Evolutionary conservation across 768 basidiomycete species (phyloP), one percentile per base, ranked within the genome.

Genomic region (Leccinum longicurvipes): DNA sequence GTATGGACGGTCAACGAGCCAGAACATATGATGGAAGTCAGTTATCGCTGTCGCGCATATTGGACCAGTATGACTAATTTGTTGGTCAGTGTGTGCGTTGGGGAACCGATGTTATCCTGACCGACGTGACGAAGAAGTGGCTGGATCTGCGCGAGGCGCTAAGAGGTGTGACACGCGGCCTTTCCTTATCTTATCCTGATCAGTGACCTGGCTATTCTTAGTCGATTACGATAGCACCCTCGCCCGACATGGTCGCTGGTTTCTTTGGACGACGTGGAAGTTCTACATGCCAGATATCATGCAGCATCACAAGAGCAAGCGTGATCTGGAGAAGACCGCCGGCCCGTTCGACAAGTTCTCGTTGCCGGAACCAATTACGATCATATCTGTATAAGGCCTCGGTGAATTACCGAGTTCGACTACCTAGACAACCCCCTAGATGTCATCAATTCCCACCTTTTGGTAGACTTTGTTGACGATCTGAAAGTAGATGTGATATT

Each of bases 1-100:
- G 92, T 93, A 3, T 98, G 95, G 97, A 99, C 97, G 0, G 96
- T 98, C 25, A 99, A 99, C 66, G 80, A 86, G 46, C 85, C 85
- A 10, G 84, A 83, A 52, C 85, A 93, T 66, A 93, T 93, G 91
- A 89, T 91, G 81, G 91, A 93, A 83, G 90, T 86, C 27, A 42
- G 82, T 71, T 6, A 28, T 50, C 49, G 25, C 25, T 29, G 23
- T 45, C 23, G 53, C 21, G 9, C 49, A 8, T 12, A 24, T 34
- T 27, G 17, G 29, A 51, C 25, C 11, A 28, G 21, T 23, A 2
- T 53, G 31, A 34, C 24, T 57, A 56, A 51, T 49, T 44, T 56
- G 31, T 15, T 42, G 51, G 31, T 53, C 39, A 47, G 88, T 88
- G 86, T 42, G 87, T 85, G 23, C 76, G 87, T 58, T 93, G 91